Conservation (phyloP, 75 land plant species). For the Gnetum montanum region DNA sequence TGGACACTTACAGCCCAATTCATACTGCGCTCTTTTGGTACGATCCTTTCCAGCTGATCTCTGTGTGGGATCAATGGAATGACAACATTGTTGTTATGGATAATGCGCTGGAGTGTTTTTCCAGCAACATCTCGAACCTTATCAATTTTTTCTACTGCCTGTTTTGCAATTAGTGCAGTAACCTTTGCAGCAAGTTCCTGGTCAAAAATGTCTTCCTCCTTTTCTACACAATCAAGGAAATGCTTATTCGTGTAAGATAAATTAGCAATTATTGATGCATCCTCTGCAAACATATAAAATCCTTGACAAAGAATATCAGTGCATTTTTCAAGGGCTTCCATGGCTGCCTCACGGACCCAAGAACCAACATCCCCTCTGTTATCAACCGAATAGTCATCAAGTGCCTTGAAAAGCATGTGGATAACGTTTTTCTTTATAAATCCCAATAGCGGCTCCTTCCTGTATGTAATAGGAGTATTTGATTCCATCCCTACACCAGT, state of each 20-base stretch:
- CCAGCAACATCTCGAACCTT: constrained; percentile 89
- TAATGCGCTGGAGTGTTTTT: constrained; percentile 48
- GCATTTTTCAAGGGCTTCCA: constrained; percentile 76
- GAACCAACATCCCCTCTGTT: constrained; percentile 99
- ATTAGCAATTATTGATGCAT: background rate
- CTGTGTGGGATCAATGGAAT: constrained; percentile 58
- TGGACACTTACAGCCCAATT: constrained; percentile 91
- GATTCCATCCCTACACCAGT: constrained; percentile 14
- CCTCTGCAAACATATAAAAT: background rate
- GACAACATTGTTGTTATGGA: constrained; percentile 30
- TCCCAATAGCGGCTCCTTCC: constrained; percentile 15
- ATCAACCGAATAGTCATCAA: constrained; percentile 94
- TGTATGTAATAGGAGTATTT: constrained; percentile 7
- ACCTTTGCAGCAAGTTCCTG: constrained; percentile 38
- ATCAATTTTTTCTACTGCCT: constrained; percentile 93
- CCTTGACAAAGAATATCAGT: constrained; percentile 57
- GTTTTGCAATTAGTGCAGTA: constrained; percentile 70
- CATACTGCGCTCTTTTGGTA: constrained; percentile 41
- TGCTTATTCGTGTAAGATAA: constrained; percentile 1
- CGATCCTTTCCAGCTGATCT: constrained; percentile 42
- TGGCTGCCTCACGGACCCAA: constrained; percentile 97
- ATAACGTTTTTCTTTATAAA: constrained; percentile 66
- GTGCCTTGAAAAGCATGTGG: constrained; percentile 59
- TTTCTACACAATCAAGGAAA: background rate
- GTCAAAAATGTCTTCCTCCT: constrained; percentile 27